phyloP scores from a whole-genome alignment of 169 alveolate species.

The Plasmodium vivax region DNA sequence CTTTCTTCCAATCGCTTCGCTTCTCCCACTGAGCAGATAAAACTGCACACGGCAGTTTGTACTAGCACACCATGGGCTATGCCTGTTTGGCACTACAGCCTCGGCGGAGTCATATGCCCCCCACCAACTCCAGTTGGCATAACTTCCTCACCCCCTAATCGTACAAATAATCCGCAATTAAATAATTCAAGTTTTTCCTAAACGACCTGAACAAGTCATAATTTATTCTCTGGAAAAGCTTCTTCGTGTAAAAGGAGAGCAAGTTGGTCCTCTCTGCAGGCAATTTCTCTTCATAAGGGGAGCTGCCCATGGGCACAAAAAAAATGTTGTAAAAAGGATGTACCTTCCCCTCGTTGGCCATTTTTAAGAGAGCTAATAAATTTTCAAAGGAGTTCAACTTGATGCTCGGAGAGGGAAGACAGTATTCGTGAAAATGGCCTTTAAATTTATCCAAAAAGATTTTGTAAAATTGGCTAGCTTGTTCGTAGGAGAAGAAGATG shows the following conservation, averaged over 20 bases:
- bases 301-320: conserved; percentile 28
- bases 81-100: background rate
- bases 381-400: conserved; percentile 51
- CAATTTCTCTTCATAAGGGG: conserved; percentile 18
- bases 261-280: background rate
- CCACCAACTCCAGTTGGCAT: background rate
- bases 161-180: conserved; percentile 57
- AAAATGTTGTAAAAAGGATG: conserved; percentile 31
- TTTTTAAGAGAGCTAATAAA: conserved; percentile 15
- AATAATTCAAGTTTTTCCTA: conserved; percentile 56
- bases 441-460: conserved; percentile 29
- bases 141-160: background rate
- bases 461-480: conserved; percentile 48
- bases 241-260: conserved; percentile 33
- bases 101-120: background rate
- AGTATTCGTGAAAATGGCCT: conserved; percentile 26
- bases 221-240: conserved; percentile 47
- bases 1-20: background rate
- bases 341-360: conserved; percentile 30
- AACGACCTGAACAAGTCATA: conserved; percentile 72
- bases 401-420: conserved; percentile 48
- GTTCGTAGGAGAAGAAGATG: conserved; percentile 59
- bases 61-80: background rate
- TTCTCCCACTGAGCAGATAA: background rate
- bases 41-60: background rate